phyloP scores from a whole-genome alignment of 2,329 filamentous ascomycete species.

The Aspergillus jensenii region DNA sequence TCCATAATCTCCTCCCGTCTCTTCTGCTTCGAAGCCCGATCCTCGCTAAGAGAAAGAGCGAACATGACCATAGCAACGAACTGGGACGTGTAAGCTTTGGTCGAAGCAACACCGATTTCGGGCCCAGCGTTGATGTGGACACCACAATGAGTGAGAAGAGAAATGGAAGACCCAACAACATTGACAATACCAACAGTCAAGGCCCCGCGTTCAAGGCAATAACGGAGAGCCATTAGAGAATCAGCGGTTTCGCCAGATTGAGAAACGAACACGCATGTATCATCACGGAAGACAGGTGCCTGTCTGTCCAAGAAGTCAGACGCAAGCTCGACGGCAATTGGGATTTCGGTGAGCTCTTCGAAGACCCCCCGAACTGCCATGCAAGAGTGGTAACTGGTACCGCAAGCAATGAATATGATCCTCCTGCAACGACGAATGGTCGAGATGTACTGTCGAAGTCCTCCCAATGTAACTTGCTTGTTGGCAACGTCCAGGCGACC shows the following conservation, averaged over 20 bases:
- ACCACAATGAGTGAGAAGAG: constrained; percentile 97
- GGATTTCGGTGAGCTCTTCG: constrained; percentile 96
- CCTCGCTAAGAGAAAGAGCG: constrained; percentile 90
- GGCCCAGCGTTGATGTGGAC: constrained; percentile 99
- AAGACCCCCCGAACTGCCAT: constrained; percentile 99
- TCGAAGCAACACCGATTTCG: constrained; percentile 97
- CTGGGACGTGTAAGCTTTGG: constrained; percentile 98
- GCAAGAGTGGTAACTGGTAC: constrained; percentile 97
- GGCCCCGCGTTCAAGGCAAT: constrained; percentile 96
- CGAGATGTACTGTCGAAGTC: constrained; percentile 90
- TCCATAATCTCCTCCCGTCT: constrained; percentile 95
- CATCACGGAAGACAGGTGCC: constrained; percentile 97
- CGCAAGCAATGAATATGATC: constrained; percentile 98
- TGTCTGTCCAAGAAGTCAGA: constrained; percentile 97
- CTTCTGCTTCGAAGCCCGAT: constrained; percentile 90
- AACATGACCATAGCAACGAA: constrained; percentile 99
- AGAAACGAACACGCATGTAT: constrained; percentile 98
- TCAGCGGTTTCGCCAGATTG: constrained; percentile 98
- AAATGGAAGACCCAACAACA: constrained; percentile 97
- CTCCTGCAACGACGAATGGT: constrained; percentile 95
- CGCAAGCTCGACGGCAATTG: constrained; percentile 92
- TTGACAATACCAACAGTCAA: constrained; percentile 98
- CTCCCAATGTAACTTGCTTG: constrained; percentile 93
- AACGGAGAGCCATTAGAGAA: constrained; percentile 92
- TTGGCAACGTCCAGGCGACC: constrained; percentile 91